Base-by-base conservation (phyloP, 345 rosid species). In the Sonneratia caseolaris region DNA sequence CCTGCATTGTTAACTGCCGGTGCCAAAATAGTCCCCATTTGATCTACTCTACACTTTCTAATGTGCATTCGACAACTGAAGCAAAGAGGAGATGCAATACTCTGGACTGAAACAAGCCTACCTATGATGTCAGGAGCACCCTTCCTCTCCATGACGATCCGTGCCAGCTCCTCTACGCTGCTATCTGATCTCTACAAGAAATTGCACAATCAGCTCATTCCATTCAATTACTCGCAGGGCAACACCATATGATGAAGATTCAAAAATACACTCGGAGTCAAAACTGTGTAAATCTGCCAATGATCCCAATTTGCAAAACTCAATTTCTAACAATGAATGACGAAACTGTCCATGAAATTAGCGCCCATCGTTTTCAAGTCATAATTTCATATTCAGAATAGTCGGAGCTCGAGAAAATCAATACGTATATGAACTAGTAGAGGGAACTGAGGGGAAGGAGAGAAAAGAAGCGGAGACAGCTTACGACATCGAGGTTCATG, bases 1-100 rank as follows among this genome's bases (percentile, higher is more conserved):
- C 98, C 98, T 16, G 97, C 98, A 73, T 94, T 94, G 80, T 94
- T 94, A 69, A 94, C 98, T 93, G 86, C 47, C 43, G 9, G 43
- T 4, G 43, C 43, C 43, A 40, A 0, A 40, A 40, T 8, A 40
- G 43, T 40, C 43, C 43, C 43, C 43, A 40, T 40, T 8, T 4
- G 43, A 40, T 40, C 9, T 40, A 8, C 43, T 40, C 43, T 40
- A 40, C 43, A 40, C 7, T 4, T 4, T 40, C 43, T 40, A 40
- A 40, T 40, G 43, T 27, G 1, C 32, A 27, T 27, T 40, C 43
- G 43, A 40, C 7, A 40, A 40, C 9, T 40, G 43, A 40, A 40
- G 43, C 43, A 40, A 8, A 40, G 43, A 40, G 43, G 43, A 40
- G 5, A 40, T 40, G 43, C 43, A 40, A 40, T 40, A 40, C 5